These are phyloP conservation scores for Cyclocybe cylindracea DNA, from an alignment of 768 basidiomycete species.

Conservation along the genomic window DNA sequence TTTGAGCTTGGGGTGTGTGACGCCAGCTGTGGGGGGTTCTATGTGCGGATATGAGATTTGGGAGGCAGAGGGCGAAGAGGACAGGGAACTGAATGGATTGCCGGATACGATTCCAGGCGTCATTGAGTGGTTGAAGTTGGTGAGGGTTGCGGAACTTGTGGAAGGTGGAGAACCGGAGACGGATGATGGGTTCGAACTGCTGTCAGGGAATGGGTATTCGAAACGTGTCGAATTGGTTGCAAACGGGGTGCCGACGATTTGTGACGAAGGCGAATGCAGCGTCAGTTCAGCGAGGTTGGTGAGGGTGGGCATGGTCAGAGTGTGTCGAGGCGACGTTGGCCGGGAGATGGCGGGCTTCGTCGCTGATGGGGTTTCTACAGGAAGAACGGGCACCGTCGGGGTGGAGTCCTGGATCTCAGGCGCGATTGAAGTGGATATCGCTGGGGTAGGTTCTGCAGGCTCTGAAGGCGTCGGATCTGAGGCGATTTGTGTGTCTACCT, in stretches of 20 bases:
- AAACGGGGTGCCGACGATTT: constrained; percentile 30
- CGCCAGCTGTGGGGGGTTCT: neutral
- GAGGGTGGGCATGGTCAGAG: constrained; percentile 20
- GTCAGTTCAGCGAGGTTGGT: constrained; percentile 24
- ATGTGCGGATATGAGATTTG: neutral
- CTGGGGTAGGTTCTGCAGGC: neutral
- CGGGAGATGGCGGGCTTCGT: neutral
- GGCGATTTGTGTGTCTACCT: neutral
- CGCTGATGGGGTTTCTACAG: neutral
- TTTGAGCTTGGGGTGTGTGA: constrained; percentile 18
- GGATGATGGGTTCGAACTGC: constrained; percentile 9
- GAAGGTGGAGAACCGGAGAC: constrained; percentile 7
- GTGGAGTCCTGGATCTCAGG: too few species aligned
- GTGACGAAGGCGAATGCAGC: constrained; percentile 26
- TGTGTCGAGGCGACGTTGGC: constrained; percentile 7
- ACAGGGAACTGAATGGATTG: neutral
- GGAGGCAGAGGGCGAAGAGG: neutral
- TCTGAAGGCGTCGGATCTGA: neutral
- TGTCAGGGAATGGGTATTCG: constrained; percentile 33
- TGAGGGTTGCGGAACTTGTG: neutral
- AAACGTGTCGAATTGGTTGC: constrained; percentile 21
- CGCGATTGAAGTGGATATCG: too few species aligned
- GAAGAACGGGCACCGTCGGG: neutral
- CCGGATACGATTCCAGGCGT: neutral
- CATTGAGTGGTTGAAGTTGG: neutral